Base-by-base conservation (phyloP, 2,329 filamentous ascomycete species). In the Huntiella bhutanensis region DNA sequence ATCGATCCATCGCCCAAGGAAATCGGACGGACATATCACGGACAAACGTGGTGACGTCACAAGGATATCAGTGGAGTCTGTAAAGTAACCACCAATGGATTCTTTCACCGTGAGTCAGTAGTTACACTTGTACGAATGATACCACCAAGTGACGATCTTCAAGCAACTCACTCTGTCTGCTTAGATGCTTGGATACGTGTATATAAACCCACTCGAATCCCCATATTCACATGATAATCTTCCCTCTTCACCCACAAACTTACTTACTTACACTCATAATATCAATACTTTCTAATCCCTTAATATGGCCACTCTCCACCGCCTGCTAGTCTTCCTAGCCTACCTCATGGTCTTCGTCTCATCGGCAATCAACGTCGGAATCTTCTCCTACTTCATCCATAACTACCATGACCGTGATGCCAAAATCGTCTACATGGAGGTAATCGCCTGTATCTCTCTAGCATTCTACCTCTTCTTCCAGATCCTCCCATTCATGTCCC, bases 261-360 rank as follows among this genome's bases (percentile, higher is more conserved):
- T 39, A 15, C 13, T 39, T 39, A 15, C 37, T 28, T 10, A 28
- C 8, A 28, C 37, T 16, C n/a, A 16, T 39, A 39, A 19, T 16
- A 15, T 11, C 35, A 39, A 11, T 39, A 5, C 37, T 16, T 19
- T 13, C 19, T 39, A 11, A 11, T 11, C 37, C 15, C n/a, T 43
- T 17, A 42, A 28, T 7, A 28, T 28, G 22, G 22, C 34, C 15
- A 17, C 35, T 34, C 19, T 35, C 12, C 36, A 36, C 22, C 46
- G 46, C 22, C 17, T 36, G 16, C 3, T 43, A 5, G 35, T 53
- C 32, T 49, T 52, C 13, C 46, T 22, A 42, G 53, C 51, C 45
- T 51, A 57, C 49, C 46, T 55, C 16, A 46, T 56, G 36, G 45
- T 55, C 4, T 55, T 54, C 42, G 32, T 44, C 19, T 55, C 51